Base-by-base conservation (phyloP, 257 asterid genomes). In the Solanum microdontum region DNA sequence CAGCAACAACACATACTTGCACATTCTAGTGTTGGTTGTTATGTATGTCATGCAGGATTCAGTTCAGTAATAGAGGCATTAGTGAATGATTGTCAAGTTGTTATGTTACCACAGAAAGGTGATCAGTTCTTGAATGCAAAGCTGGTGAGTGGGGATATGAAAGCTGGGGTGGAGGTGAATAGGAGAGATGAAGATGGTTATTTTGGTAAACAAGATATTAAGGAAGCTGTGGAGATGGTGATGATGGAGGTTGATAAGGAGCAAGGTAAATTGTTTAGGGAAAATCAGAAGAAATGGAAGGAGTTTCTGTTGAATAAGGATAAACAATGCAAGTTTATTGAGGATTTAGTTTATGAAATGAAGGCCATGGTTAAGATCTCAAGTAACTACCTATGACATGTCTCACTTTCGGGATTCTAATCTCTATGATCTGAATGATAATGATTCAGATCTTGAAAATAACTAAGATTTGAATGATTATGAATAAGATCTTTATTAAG, bases 141-240 rank as follows among this genome's bases (percentile, higher is more conserved):
- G 91, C 90, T 91, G 1, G 91, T 93, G 11, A 73, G 92, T 30
- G 86, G 87, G 28, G 96, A 93, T 69, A 45, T 90, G 90, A 88
- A 76, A 90, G 89, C 90, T 32, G 96, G 93, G 5, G 92, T 92
- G 89, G 95, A 93, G 90, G 93, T 93, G 5, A 85, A 88, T 45
- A 88, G 94, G 89, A 90, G 92, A 17, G 94, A 92, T 72, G 94
- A 93, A 73, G 94, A 93, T 89, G 96, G 96, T 60, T 74, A 68
- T 66, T 92, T 90, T 34, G 88, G 90, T 86, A 90, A 87, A 77
- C 86, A 86, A 26, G 94, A 91, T 36, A 68, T 93, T 11, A 72
- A 80, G 89, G 82, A 69, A 55, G 96, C 93, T 45, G 90, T 91
- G 28, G 88, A 88, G 23, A 87, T n/a, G 13, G 91, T 86, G 26